Percentiles rank a stretch among this genome's conserved stretches.
These are phyloP conservation scores for Wickerhamomyces sp. DNA, from an alignment of 1,139 yeast genomes.

Conservation along the genomic window DNA sequence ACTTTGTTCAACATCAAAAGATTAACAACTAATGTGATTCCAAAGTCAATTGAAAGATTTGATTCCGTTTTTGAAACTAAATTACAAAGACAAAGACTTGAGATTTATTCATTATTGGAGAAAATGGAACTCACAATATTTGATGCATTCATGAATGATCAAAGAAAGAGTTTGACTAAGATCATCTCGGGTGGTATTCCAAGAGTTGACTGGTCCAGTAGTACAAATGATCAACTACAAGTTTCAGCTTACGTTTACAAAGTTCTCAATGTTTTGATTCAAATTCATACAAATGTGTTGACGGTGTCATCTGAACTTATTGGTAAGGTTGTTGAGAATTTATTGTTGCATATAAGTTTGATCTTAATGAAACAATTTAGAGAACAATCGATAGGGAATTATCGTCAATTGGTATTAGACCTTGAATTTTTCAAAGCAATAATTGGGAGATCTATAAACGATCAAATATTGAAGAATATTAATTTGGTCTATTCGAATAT, in stretches of 20 bases:
- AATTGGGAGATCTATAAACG: conserved; percentile 17
- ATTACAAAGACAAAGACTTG: conserved; percentile 33
- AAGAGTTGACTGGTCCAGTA: conserved; percentile 40
- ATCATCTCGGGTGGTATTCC: conserved; percentile 43
- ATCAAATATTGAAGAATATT: conserved; percentile 13
- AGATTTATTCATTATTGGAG: conserved; percentile 38
- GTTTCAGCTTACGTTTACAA: conserved; percentile 47
- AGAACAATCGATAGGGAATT: conserved; percentile 30
- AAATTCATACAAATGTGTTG: conserved; percentile 46
- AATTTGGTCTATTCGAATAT: conserved; percentile 18
- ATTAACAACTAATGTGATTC: conserved; percentile 39
- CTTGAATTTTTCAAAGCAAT: conserved; percentile 31
- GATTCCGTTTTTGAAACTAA: conserved; percentile 43
- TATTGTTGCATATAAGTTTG: conserved; percentile 41
- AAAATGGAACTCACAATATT: conserved; percentile 48
- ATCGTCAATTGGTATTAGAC: conserved; percentile 33
- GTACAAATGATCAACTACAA: conserved; percentile 32
- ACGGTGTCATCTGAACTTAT: conserved; percentile 43
- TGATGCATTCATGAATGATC: conserved; percentile 44
- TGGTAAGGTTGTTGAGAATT: conserved; percentile 36
- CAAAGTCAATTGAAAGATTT: conserved; percentile 41
- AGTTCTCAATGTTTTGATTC: conserved; percentile 44
- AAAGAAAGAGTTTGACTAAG: conserved; percentile 42
- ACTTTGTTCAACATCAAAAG: conserved; percentile 49
- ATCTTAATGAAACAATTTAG: conserved; percentile 40